Percentiles rank a stretch among this genome's conserved stretches.
Evolutionary conservation across 306 rosid species (phyloP).

Genomic region (Abrus precatorius): DNA sequence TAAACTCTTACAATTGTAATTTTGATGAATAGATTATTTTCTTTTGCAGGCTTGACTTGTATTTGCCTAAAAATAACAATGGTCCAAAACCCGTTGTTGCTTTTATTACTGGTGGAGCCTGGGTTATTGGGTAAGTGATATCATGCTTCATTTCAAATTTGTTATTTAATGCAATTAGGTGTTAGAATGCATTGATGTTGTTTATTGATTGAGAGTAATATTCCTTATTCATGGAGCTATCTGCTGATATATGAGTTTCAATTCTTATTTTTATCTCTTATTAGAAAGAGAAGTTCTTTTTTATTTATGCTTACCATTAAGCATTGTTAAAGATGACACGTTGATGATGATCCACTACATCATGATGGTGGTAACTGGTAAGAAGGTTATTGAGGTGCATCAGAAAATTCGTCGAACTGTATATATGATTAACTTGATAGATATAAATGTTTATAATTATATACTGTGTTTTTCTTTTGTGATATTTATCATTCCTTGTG

Average conservation of each 20-base stretch:
- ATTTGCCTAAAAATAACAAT: constrained; percentile 69
- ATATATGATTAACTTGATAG: constrained; percentile 35
- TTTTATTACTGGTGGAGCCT: constrained; percentile 95
- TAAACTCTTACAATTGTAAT: constrained; percentile 24
- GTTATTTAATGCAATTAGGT: constrained; percentile 7
- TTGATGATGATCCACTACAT: constrained; percentile 28
- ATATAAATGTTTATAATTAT: background rate
- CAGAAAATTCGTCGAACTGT: background rate
- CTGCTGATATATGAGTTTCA: constrained; percentile 28
- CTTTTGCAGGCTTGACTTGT: constrained; percentile 83
- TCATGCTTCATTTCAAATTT: constrained; percentile 32
- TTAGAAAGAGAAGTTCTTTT: constrained; percentile 11
- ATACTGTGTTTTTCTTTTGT: constrained; percentile 15
- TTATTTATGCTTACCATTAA: constrained; percentile 25
- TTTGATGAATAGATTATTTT: constrained; percentile 48
- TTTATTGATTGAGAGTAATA: constrained; percentile 11
- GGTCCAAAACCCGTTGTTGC: constrained; percentile 90
- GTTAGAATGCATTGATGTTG: constrained; percentile 2
- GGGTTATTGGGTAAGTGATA: constrained; percentile 91
- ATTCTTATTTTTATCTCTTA: constrained; percentile 6
- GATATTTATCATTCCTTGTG: constrained; percentile 13
- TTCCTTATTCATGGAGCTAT: constrained; percentile 23
- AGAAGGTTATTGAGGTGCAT: background rate
- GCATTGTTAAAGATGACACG: constrained; percentile 1
- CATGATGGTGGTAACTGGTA: constrained; percentile 14